phyloP scores from a whole-genome alignment of 768 basidiomycete species.

The Dendrothele bispora region DNA sequence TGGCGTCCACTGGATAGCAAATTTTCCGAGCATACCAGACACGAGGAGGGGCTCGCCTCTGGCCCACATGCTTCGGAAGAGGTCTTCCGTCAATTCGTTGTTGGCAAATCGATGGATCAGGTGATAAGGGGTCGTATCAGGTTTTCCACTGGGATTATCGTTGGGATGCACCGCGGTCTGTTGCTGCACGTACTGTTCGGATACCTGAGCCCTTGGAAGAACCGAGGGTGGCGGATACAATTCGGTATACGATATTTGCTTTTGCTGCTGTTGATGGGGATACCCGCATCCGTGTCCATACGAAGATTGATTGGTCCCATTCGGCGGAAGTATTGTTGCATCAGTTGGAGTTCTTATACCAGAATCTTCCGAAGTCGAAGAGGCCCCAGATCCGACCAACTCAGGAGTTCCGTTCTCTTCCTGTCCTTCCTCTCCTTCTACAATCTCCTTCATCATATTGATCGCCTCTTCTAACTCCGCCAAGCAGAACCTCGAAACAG shows the following conservation, averaged over 20 bases:
- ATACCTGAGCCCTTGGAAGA: slow-evolving; percentile 9
- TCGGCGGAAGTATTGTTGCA: background rate
- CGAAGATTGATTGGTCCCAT: background rate
- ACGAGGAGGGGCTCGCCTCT: slow-evolving; percentile 79
- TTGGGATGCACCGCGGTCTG: background rate
- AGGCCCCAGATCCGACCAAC: background rate
- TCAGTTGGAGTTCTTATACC: slow-evolving; percentile 8
- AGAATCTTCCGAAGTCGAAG: slow-evolving; percentile 8
- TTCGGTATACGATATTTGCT: background rate
- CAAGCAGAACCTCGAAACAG: slow-evolving; percentile 75
- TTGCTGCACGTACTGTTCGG: background rate
- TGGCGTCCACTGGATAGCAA: slow-evolving; percentile 78
- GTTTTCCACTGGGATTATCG: slow-evolving; percentile 6
- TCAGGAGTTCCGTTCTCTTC: slow-evolving; percentile 1
- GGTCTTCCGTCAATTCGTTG: slow-evolving; percentile 50
- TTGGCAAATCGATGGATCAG: slow-evolving; percentile 46
- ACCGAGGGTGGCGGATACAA: slow-evolving; percentile 3
- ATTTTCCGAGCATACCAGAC: slow-evolving; percentile 58
- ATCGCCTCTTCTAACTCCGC: slow-evolving; percentile 67
- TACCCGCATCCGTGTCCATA: background rate
- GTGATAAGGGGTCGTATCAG: slow-evolving; percentile 43
- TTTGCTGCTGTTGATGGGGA: background rate
- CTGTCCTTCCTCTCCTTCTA: slow-evolving; percentile 25
- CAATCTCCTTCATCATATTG: slow-evolving; percentile 62
- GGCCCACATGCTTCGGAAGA: slow-evolving; percentile 72